Evolutionary conservation across 306 rosid genomes (phyloP).

Genomic region (Sophora flavescens): DNA sequence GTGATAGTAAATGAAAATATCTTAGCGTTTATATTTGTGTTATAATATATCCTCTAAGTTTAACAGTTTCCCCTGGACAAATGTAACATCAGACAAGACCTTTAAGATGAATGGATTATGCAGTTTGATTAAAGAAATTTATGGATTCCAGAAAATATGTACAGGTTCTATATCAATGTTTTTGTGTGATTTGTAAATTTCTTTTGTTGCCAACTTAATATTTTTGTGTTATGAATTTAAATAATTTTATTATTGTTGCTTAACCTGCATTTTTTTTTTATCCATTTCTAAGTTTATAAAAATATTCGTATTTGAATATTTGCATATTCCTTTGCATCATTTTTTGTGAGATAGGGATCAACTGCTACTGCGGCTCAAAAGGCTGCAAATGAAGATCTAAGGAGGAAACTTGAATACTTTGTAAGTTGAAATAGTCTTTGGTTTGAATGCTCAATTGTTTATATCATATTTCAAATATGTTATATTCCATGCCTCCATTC

Average conservation of each 20-base stretch:
- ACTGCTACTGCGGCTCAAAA: constrained; percentile 34
- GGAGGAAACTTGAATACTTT: constrained; percentile 70
- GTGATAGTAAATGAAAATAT: background rate
- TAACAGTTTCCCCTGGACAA: background rate
- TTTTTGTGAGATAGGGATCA: constrained; percentile 40
- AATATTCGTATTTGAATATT: background rate
- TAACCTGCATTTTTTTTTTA: background rate
- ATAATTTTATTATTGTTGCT: background rate
- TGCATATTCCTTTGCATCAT: constrained; percentile 7
- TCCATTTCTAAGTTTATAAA: background rate
- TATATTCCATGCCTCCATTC: constrained; percentile 28
- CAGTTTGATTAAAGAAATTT: constrained; percentile 3
- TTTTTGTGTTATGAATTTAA: background rate
- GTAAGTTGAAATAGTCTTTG: constrained; percentile 58
- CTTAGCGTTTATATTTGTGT: background rate
- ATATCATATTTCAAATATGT: constrained; percentile 27
- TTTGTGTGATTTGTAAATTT: background rate
- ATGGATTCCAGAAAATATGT: constrained; percentile 10
- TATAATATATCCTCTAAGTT: background rate
- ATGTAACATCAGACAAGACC: background rate
- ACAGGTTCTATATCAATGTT: background rate
- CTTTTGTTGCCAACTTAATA: background rate
- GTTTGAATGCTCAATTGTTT: background rate
- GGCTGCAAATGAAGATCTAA: constrained; percentile 57
- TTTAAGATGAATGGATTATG: constrained; percentile 3